Conservation (phyloP, 768 basidiomycete species). For the Strobilomyces confusus region DNA sequence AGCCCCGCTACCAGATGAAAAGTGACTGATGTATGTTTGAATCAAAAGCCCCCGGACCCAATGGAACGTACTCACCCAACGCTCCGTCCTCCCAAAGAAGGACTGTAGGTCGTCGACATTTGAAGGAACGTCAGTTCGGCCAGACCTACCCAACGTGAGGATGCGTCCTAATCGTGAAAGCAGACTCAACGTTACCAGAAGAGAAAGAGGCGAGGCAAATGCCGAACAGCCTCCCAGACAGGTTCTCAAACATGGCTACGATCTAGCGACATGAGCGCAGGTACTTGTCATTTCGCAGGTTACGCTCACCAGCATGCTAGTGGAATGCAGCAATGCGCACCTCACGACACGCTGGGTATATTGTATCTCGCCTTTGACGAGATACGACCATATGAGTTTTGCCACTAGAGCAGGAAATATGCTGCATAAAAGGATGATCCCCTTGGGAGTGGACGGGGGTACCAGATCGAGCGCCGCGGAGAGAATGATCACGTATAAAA, state of each 20-base stretch:
- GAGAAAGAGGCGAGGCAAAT: constrained; percentile 49
- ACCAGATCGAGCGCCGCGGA: constrained; percentile 95
- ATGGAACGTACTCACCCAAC: constrained; percentile 56
- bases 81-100: constrained; percentile 67
- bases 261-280: constrained; percentile 42
- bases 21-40: constrained; percentile 50
- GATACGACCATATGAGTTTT: constrained; percentile 90
- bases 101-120: constrained; percentile 75
- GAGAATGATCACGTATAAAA: constrained; percentile 93
- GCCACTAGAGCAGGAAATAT: constrained; percentile 84
- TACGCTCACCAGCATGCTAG: constrained; percentile 63
- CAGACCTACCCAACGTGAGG: constrained; percentile 51
- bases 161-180: not conserved
- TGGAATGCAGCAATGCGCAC: constrained; percentile 70
- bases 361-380: constrained; percentile 79
- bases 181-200: constrained; percentile 48
- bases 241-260: constrained; percentile 16
- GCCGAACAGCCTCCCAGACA: too few relatives aligned
- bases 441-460: constrained; percentile 87
- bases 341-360: constrained; percentile 72
- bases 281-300: not conserved
- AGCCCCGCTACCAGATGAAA: constrained; percentile 91
- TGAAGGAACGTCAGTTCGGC: constrained; percentile 95
- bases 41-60: not conserved
- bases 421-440: constrained; percentile 92